Conservation (phyloP, 768 basidiomycete species). For the Lepiota subincarnata region DNA sequence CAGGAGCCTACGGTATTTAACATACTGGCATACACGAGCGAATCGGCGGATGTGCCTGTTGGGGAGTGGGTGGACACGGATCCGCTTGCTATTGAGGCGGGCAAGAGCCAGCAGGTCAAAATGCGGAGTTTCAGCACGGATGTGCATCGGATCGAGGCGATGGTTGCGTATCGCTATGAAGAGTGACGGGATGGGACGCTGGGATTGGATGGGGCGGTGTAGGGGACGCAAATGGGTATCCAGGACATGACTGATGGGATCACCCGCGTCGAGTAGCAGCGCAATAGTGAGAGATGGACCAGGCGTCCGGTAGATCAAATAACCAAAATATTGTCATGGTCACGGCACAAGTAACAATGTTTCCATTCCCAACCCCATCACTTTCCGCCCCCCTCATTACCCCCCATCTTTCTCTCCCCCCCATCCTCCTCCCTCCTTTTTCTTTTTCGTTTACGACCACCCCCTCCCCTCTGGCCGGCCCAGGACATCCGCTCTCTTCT, state of each 20-base stretch:
- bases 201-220: background rate
- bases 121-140: conserved; percentile 96
- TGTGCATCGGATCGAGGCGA: conserved; percentile 94
- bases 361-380: conserved; percentile 12
- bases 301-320: conserved; percentile 3
- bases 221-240: background rate
- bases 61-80: conserved; percentile 97
- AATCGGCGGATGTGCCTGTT: conserved; percentile 87
- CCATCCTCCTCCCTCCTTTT: conserved; percentile 18
- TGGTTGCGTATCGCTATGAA: conserved; percentile 96
- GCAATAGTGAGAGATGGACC: conserved; percentile 1
- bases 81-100: conserved; percentile 86
- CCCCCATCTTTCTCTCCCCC: conserved; percentile 12
- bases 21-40: conserved; percentile 91
- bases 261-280: background rate
- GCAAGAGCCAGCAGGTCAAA: conserved; percentile 91
- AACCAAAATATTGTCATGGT: conserved; percentile 23
- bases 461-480: conserved; percentile 45
- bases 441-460: conserved; percentile 10
- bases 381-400: conserved; percentile 23
- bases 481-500: conserved; percentile 29
- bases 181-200: conserved; percentile 41
- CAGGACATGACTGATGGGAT: conserved; percentile 26
- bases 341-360: conserved; percentile 8
- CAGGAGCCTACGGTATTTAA: conserved; percentile 97